phyloP scores from a whole-genome alignment of 768 basidiomycete species.

The Leucosporidium scottii region DNA sequence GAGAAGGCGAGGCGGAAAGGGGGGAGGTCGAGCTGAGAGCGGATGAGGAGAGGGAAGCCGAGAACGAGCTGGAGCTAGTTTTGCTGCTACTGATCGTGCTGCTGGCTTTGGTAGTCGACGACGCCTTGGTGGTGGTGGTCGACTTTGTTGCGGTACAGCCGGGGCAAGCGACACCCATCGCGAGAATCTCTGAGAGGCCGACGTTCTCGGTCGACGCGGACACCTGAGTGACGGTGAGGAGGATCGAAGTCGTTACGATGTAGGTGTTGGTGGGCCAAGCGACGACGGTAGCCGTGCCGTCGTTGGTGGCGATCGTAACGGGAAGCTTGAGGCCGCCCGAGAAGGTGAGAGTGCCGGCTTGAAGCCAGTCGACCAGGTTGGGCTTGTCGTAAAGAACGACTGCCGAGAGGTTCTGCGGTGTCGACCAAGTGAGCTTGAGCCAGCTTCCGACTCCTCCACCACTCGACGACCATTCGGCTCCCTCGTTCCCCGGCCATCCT shows the following conservation, averaged over 20 bases:
- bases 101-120: not conserved
- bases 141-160: not conserved
- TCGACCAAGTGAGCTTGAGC: not conserved
- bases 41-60: constrained; percentile 6
- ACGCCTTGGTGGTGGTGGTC: not conserved
- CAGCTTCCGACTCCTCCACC: not conserved
- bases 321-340: not conserved
- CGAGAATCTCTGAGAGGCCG: constrained; percentile 26
- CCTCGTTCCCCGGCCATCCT: not conserved
- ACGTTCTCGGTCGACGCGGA: constrained; percentile 10
- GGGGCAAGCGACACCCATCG: no score
- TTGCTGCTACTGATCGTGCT: no score
- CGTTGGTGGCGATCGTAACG: not conserved
- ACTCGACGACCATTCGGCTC: not conserved
- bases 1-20: no score
- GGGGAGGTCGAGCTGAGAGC: no score
- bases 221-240: constrained; percentile 17
- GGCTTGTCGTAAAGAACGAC: constrained; percentile 5
- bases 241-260: constrained; percentile 3
- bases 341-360: constrained; percentile 16
- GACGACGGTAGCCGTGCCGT: not conserved
- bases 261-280: not conserved
- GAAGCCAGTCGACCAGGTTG: constrained; percentile 28
- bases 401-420: not conserved
- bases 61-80: no score